Percentiles rank a stretch among this genome's conserved stretches.
Conservation (phyloP, 306 rosid genomes). For the Citrullus colocynthis region DNA sequence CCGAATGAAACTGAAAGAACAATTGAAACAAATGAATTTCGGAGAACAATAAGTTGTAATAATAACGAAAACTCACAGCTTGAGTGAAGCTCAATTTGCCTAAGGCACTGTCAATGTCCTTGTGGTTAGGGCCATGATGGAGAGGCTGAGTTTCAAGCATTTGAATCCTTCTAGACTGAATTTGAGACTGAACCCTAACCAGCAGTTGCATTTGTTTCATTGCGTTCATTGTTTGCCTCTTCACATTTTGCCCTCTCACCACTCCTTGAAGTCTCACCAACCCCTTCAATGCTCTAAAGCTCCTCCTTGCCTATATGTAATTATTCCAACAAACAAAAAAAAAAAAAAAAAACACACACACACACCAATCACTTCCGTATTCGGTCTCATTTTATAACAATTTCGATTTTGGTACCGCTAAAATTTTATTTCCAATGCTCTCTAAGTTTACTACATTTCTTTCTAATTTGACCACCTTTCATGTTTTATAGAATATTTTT, state of each 20-base stretch:
- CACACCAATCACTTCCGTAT: not conserved
- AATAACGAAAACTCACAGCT: slow-evolving; percentile 30
- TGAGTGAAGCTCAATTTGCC: slow-evolving; percentile 49
- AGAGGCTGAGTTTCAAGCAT: slow-evolving; percentile 81
- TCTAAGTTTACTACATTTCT: too few species aligned
- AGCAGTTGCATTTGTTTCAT: slow-evolving; percentile 96
- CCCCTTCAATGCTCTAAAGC: slow-evolving; percentile 90
- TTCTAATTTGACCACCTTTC: too few species aligned
- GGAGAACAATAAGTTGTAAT: not conserved
- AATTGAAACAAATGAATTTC: not conserved
- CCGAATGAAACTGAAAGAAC: not conserved
- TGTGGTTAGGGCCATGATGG: slow-evolving; percentile 46
- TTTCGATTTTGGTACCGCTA: not conserved
- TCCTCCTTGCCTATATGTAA: slow-evolving; percentile 64
- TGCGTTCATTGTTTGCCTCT: slow-evolving; percentile 85
- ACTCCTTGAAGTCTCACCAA: slow-evolving; percentile 97
- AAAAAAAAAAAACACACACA: too few species aligned
- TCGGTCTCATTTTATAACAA: not conserved
- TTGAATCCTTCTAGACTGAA: slow-evolving; percentile 87
- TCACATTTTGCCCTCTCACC: slow-evolving; percentile 92
- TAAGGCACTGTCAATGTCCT: slow-evolving; percentile 43
- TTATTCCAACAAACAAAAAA: not conserved
- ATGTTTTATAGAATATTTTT: too few species aligned
- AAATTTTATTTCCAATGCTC: too few species aligned
- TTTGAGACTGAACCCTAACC: slow-evolving; percentile 91